These are phyloP conservation scores for Bolboschoenus planiculmis DNA, from an alignment of 176 grass and related monocot species.

Conservation along the genomic window DNA sequence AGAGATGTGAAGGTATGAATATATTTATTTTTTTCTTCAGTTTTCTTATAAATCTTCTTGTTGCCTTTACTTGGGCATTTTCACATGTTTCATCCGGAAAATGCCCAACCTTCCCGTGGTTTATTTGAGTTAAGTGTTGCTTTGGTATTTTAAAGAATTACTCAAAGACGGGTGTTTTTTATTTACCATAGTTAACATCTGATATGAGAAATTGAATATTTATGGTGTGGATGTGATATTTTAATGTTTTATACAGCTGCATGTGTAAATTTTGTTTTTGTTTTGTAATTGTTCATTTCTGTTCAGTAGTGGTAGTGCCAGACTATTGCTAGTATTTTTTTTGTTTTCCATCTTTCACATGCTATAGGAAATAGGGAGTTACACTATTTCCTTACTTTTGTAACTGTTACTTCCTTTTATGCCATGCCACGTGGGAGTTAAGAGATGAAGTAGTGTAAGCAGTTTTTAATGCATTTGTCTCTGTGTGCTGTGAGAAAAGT, in stretches of 20 bases:
- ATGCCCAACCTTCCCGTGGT: background rate
- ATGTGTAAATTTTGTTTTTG: background rate
- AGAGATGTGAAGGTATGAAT: constrained; percentile 93
- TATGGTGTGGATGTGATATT: background rate
- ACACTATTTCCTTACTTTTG: background rate
- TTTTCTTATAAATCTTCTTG: background rate
- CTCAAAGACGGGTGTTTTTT: background rate
- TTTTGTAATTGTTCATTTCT: background rate
- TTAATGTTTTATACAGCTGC: background rate
- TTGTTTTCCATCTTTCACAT: background rate
- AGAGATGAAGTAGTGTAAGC: background rate
- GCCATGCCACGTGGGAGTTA: background rate
- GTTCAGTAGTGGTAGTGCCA: background rate
- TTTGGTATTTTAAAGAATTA: background rate
- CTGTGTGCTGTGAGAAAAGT: background rate
- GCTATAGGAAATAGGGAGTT: background rate
- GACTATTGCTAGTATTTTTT: background rate
- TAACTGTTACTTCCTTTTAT: background rate
- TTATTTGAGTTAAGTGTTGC: background rate
- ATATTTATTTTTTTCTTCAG: background rate
- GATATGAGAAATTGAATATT: background rate
- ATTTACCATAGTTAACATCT: background rate
- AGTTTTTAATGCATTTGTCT: background rate
- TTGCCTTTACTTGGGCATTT: background rate
- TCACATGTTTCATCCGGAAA: background rate